phyloP scores from a whole-genome alignment of 2,329 filamentous ascomycete genomes.

The Fusarium musae region DNA sequence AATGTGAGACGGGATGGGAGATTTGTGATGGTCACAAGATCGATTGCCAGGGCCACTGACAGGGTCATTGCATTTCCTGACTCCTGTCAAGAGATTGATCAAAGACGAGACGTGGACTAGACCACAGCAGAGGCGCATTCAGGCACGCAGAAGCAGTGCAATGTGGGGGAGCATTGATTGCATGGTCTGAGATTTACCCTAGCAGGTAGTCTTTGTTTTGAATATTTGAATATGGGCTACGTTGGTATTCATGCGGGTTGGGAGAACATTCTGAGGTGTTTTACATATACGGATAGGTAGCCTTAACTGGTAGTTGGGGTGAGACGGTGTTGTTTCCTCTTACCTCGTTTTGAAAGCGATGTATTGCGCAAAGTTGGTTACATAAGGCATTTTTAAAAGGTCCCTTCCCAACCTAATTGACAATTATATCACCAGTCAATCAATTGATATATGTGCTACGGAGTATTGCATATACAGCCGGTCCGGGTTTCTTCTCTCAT shows the following conservation, averaged over 20 bases:
- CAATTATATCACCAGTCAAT: neutral
- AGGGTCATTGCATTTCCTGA: slow-evolving; percentile 17
- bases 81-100: slow-evolving; percentile 13
- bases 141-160: slow-evolving; percentile 17
- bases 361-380: neutral
- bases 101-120: slow-evolving; percentile 34
- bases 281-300: neutral
- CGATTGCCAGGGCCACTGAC: slow-evolving; percentile 35
- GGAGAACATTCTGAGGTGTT: slow-evolving; percentile 14
- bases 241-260: neutral
- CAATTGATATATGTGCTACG: neutral
- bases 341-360: slow-evolving; percentile 2
- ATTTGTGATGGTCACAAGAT: slow-evolving; percentile 44
- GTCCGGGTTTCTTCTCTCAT: slow-evolving; percentile 25
- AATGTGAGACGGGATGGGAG: slow-evolving; percentile 42
- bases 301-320: neutral
- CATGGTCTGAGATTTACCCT: neutral
- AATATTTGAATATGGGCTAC: neutral
- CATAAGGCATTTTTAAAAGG: neutral
- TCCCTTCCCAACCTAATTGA: too few species aligned
- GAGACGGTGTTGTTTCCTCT: slow-evolving; percentile 29
- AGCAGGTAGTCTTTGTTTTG: neutral
- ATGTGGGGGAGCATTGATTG: slow-evolving; percentile 29
- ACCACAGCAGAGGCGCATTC: slow-evolving; percentile 23
- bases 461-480: slow-evolving; percentile 1